Conservation (phyloP, 768 basidiomycete species). For the Tricholoma sp. region DNA sequence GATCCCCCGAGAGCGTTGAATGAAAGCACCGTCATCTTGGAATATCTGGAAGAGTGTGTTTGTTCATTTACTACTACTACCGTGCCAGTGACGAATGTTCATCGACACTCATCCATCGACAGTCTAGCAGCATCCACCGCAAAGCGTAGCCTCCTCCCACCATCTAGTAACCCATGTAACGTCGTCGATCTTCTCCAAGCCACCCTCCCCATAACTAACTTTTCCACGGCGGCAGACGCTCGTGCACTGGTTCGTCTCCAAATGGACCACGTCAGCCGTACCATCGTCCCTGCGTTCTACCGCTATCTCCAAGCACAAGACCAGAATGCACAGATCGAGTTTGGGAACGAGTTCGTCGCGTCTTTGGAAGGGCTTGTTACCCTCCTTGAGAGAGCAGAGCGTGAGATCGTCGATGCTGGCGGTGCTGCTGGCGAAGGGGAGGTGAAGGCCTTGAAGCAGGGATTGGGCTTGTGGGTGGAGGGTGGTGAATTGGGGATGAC, state of each 20-base stretch:
- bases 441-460: constrained; percentile 28
- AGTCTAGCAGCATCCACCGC: constrained; percentile 49
- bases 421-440: constrained; percentile 39
- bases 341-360: constrained; percentile 47
- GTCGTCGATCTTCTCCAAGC: background rate
- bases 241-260: constrained; percentile 64
- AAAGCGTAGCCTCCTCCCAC: constrained; percentile 51
- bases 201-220: background rate
- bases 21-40: constrained; percentile 76
- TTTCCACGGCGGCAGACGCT: constrained; percentile 42
- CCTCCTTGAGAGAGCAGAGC: constrained; percentile 54
- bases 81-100: no score
- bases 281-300: constrained; percentile 67
- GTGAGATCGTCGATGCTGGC: constrained; percentile 34
- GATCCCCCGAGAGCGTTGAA: constrained; percentile 59
- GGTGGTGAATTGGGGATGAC: constrained; percentile 52
- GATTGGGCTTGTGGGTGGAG: constrained; percentile 57
- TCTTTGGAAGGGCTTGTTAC: constrained; percentile 46
- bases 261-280: constrained; percentile 60
- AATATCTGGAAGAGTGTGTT: constrained; percentile 72
- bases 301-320: constrained; percentile 71
- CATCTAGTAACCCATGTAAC: constrained; percentile 54
- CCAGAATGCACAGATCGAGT: constrained; percentile 41
- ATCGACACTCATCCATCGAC: no score
- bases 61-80: no score